Base-by-base conservation (phyloP, 1,284 basidiomycete species). In the Leccinum griseonigrum region DNA sequence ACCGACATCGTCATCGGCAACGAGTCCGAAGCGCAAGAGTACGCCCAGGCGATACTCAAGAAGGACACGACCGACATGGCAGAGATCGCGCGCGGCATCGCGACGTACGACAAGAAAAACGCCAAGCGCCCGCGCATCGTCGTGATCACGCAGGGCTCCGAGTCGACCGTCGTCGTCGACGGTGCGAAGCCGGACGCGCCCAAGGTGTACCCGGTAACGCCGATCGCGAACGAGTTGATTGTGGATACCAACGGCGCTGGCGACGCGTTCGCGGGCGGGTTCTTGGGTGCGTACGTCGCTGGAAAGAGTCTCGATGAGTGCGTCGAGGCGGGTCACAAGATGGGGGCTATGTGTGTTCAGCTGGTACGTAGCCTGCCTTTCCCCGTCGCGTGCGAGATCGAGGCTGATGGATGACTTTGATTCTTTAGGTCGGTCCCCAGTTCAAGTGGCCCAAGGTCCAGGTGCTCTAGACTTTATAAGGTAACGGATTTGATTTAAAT, bases 181-280 rank as follows among this genome's bases (percentile, higher is more conserved):
- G 82, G 86, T 32, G 81, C 79, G 48, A 81, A 85, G 13, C 79
- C 85, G 3, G 81, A 85, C 28, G 75, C 71, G 50, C 78, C 82
- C 13, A 83, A 83, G 81, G 76, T 81, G 13, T 91, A 82, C 78
- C 69, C 81, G 36, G 93, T 97, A 55, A 75, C 81, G 61, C 80
- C 85, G 56, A 81, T 98, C 64, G 71, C 77, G 58, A 81, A 82
- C 66, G 84, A 83, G 61, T 75, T 90, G 75, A 97, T 99, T 69
- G 89, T 98, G 62, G 97, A 99, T 78, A 99, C 97, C 61, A 99
- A 99, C 78, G 97, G 94, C 58, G 97, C 97, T n/a, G 97, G 97
- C 58, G 97, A 99, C 76, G 95, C 95, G 57, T 99, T 99, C 70
- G 95, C 95, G n/a, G 97, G 97, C 65, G 97, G 94, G 55, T 96